Base-by-base conservation (phyloP, 331 rosid species). In the Ulmus americana region DNA sequence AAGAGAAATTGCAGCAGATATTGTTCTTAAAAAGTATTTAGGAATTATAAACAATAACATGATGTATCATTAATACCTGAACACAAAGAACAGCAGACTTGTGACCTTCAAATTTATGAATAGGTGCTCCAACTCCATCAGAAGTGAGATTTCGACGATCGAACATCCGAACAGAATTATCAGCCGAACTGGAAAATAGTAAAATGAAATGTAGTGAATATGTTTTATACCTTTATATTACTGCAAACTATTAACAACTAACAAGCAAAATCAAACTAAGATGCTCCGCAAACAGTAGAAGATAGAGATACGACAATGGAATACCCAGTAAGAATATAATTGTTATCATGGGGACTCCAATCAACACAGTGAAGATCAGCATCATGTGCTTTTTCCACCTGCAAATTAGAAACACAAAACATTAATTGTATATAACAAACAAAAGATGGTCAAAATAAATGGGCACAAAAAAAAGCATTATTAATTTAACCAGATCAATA, bases 311-410 rank as follows among this genome's bases (percentile, higher is more conserved):
- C 39, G 48, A 70, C 14, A 66, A 39, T 15, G 69, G 59, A 68
- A 68, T 90, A 94, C 99, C 99, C 99, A 61, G 99, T 94, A 42
- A 94, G 82, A 75, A 94, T 90, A 78, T 87, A 90, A 84, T 87
- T 94, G 71, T 84, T 86, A 73, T 90, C 86, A 74, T 85, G 95
- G 50, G 97, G 99, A 79, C 86, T 94, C 99, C 99, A 94, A 81
- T 94, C 99, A 79, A 94, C 99, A 80, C 99, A 94, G 72, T 94
- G 99, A 73, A 94, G 95, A 90, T 94, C 99, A 68, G 96, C 87
- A 90, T 94, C 68, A 22, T 94, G 99, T 43, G 99, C 99, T 46
- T 87, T 94, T 80, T 94, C 97, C 63, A 94, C 97, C 99, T 94
- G 83, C 55, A 53, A 67, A 61, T 73, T 61, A 77, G 73, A 79